Evolutionary conservation across 2,329 filamentous ascomycete species (phyloP).

Genomic region (Ustulina deusta): DNA sequence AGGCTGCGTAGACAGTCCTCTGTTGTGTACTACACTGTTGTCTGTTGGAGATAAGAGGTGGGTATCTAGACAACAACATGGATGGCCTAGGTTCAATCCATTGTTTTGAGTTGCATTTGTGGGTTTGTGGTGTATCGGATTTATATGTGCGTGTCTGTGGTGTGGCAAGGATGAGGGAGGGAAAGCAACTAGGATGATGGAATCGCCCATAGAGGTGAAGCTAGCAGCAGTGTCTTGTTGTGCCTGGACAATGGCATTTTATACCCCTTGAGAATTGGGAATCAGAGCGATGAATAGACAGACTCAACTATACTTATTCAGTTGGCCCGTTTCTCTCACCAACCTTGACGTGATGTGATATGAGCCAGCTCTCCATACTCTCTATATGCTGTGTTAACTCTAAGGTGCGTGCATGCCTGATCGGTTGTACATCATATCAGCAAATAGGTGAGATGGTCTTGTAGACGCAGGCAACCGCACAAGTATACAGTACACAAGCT

Average conservation of each 20-base stretch:
- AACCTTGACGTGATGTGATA: neutral
- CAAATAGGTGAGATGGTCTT: constrained; percentile 1
- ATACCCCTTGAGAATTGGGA: constrained; percentile 27
- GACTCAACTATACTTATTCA: neutral
- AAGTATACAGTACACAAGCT: neutral
- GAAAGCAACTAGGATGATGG: constrained; percentile 14
- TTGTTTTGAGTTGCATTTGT: constrained; percentile 1
- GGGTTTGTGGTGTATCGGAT: constrained; percentile 3
- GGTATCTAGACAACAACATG: neutral
- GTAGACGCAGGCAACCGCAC: constrained; percentile 4
- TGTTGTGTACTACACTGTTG: constrained; percentile 3
- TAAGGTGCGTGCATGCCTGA: neutral
- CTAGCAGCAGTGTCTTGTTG: neutral
- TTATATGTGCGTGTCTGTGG: constrained; percentile 35
- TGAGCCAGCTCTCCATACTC: neutral
- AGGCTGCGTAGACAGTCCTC: constrained; percentile 10
- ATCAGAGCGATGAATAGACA: constrained; percentile 11
- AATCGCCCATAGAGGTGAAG: constrained; percentile 20
- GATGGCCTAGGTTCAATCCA: neutral
- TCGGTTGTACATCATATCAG: neutral
- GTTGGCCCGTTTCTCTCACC: neutral
- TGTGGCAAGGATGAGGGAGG: constrained; percentile 40
- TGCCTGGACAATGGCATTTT: constrained; percentile 36
- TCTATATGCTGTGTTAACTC: neutral
- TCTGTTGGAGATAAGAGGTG: constrained; percentile 4